Evolutionary conservation across 768 basidiomycete genomes (phyloP).

Genomic region (Imleria badia): DNA sequence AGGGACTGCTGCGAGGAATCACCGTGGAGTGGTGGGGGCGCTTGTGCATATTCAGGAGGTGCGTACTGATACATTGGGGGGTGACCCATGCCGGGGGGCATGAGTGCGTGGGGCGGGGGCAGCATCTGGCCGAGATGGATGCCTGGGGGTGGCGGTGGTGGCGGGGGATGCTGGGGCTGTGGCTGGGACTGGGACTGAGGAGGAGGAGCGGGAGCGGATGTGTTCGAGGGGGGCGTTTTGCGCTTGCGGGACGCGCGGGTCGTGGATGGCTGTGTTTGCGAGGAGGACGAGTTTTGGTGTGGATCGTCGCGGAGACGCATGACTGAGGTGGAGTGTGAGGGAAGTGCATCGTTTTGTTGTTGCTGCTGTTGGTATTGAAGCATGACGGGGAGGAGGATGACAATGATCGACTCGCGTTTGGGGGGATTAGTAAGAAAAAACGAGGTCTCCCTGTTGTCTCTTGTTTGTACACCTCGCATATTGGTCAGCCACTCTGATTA

Average conservation of each 20-base stretch:
- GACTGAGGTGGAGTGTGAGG: constrained; percentile 22
- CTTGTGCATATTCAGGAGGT: constrained; percentile 32
- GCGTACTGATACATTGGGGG: constrained; percentile 36
- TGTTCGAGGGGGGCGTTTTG: constrained; percentile 57
- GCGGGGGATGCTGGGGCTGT: constrained; percentile 35
- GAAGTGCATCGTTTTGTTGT: constrained; percentile 15
- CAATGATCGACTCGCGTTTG: constrained; percentile 32
- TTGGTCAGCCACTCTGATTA: constrained; percentile 15
- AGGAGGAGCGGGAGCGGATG: constrained; percentile 10
- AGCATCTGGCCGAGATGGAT: constrained; percentile 52
- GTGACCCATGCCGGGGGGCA: constrained; percentile 38
- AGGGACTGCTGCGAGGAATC: constrained; percentile 29
- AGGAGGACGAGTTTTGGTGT: constrained; percentile 11
- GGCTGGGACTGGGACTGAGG: constrained; percentile 21
- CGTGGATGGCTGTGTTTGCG: constrained; percentile 6
- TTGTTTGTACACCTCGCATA: constrained; percentile 14
- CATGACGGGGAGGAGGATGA: constrained; percentile 25
- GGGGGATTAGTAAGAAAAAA: constrained; percentile 39
- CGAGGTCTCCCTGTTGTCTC: constrained; percentile 16
- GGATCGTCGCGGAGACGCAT: constrained; percentile 68
- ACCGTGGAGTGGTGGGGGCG: constrained; percentile 25
- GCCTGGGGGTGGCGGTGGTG: constrained; percentile 27
- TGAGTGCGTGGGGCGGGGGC: constrained; percentile 53
- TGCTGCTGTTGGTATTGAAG: constrained; percentile 30
- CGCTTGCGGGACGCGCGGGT: constrained; percentile 53